Conservation (phyloP, 768 basidiomycete genomes). For the Tylopilus cervinicoccineus region DNA sequence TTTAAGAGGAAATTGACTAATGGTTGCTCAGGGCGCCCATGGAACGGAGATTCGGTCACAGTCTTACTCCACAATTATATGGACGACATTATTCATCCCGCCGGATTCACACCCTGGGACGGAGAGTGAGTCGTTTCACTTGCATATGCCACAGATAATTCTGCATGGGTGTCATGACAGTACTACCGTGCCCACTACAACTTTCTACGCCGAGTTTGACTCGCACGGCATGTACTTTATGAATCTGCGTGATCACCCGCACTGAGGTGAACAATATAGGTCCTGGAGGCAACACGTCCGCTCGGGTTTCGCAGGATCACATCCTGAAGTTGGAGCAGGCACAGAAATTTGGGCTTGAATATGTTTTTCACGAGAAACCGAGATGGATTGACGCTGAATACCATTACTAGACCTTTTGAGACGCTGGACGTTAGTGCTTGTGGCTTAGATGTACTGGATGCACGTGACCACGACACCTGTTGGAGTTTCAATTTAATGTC, state of each 20-base stretch:
- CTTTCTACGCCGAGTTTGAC: slow-evolving; percentile 55
- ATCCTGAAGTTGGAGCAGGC: slow-evolving; percentile 33
- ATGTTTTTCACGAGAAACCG: slow-evolving; percentile 49
- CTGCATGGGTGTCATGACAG: slow-evolving; percentile 33
- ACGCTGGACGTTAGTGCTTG: neutral
- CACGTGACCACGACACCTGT: slow-evolving; percentile 31
- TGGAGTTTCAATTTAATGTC: slow-evolving; percentile 5
- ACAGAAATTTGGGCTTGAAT: slow-evolving; percentile 38
- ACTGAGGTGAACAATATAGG: slow-evolving; percentile 31
- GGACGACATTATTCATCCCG: slow-evolving; percentile 51
- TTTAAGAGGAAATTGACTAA: neutral
- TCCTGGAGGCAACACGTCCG: slow-evolving; percentile 47
- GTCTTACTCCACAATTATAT: slow-evolving; percentile 54
- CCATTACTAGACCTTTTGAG: neutral
- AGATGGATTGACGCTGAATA: slow-evolving; percentile 56
- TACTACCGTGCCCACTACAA: slow-evolving; percentile 46
- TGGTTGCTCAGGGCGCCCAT: slow-evolving; percentile 40
- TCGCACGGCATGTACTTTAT: slow-evolving; percentile 40
- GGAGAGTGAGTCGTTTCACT: slow-evolving; percentile 15
- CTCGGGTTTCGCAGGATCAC: slow-evolving; percentile 44
- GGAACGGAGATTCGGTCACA: slow-evolving; percentile 56
- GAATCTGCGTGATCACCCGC: neutral
- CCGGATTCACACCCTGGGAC: slow-evolving; percentile 47
- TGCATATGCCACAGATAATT: neutral
- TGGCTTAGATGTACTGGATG: neutral